These are phyloP conservation scores for Neofusicoccum sp. DNA, from an alignment of 2,329 filamentous ascomycete species.

Conservation along the genomic window DNA sequence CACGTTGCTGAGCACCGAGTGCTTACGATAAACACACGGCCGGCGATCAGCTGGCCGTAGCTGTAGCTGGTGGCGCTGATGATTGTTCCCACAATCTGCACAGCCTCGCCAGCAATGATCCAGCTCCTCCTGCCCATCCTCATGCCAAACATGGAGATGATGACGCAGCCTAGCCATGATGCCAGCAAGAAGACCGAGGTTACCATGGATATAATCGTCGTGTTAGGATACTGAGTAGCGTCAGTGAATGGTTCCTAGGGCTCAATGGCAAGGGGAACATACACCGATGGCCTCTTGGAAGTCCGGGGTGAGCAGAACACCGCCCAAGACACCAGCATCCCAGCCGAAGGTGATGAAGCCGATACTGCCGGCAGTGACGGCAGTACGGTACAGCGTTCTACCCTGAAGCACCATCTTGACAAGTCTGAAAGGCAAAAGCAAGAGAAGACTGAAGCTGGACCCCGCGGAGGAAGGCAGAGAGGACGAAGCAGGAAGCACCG, in stretches of 20 bases:
- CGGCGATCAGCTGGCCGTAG: constrained; percentile 32
- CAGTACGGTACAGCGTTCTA: constrained; percentile 13
- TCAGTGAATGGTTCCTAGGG: not conserved
- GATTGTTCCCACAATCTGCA: constrained; percentile 32
- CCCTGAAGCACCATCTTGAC: constrained; percentile 17
- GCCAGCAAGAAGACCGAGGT: constrained; percentile 27
- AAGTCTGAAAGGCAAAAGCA: not conserved
- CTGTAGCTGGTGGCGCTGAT: constrained; percentile 28
- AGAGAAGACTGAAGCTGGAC: not conserved
- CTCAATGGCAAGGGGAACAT: not conserved
- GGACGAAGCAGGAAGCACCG: not conserved
- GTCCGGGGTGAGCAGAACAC: constrained; percentile 29
- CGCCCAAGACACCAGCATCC: constrained; percentile 37
- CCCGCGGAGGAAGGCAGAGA: not conserved
- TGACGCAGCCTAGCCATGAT: constrained; percentile 31
- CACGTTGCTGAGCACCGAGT: not conserved
- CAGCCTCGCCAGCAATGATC: constrained; percentile 26
- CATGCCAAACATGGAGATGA: constrained; percentile 26
- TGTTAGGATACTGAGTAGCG: constrained; percentile 24
- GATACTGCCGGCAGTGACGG: constrained; percentile 22
- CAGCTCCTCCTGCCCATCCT: constrained; percentile 28
- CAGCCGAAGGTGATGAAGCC: constrained; percentile 37
- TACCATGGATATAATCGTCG: constrained; percentile 30
- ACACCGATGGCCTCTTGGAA: constrained; percentile 34
- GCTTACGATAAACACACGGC: constrained; percentile 28